These are phyloP conservation scores for Agroathelia rolfsii DNA, from an alignment of 1,284 basidiomycete genomes.

Conservation along the genomic window DNA sequence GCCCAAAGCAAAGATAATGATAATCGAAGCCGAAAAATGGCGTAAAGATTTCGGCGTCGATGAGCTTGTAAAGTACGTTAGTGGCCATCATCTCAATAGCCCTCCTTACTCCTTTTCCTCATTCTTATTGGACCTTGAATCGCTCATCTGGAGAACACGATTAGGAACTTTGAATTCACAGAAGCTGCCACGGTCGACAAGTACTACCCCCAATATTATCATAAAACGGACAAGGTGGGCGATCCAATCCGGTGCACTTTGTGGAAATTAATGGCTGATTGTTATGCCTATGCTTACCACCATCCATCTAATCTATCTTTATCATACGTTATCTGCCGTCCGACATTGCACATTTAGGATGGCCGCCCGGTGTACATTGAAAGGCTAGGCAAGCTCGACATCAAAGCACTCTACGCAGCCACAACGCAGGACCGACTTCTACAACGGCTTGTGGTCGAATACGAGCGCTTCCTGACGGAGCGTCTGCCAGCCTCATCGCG, in stretches of 20 bases:
- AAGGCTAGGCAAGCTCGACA: conserved; percentile 83
- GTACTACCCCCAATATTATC: conserved; percentile 95
- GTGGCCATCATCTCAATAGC: too few relatives aligned
- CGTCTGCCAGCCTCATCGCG: conserved; percentile 80
- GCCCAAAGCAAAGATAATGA: conserved; percentile 75
- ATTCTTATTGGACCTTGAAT: too few relatives aligned
- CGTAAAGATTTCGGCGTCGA: conserved; percentile 84
- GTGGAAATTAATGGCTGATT: background rate
- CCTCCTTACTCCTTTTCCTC: conserved; percentile 10
- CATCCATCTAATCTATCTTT: too few relatives aligned
- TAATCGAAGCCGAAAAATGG: conserved; percentile 82
- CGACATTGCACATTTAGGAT: too few relatives aligned
- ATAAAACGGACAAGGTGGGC: conserved; percentile 86
- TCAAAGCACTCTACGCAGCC: conserved; percentile 70
- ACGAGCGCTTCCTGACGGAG: conserved; percentile 79
- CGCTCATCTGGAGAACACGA: background rate
- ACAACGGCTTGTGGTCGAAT: conserved; percentile 85
- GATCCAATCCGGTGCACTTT: conserved; percentile 1
- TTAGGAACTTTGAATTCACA: conserved; percentile 80
- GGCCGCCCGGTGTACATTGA: conserved; percentile 96
- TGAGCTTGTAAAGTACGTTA: conserved; percentile 71
- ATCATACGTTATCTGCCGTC: too few relatives aligned
- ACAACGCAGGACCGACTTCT: conserved; percentile 88
- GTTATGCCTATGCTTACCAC: background rate
- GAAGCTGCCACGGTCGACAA: conserved; percentile 82